Conservation (phyloP, 805 yeast genomes). For the Ogataea trehaloabstinens region DNA sequence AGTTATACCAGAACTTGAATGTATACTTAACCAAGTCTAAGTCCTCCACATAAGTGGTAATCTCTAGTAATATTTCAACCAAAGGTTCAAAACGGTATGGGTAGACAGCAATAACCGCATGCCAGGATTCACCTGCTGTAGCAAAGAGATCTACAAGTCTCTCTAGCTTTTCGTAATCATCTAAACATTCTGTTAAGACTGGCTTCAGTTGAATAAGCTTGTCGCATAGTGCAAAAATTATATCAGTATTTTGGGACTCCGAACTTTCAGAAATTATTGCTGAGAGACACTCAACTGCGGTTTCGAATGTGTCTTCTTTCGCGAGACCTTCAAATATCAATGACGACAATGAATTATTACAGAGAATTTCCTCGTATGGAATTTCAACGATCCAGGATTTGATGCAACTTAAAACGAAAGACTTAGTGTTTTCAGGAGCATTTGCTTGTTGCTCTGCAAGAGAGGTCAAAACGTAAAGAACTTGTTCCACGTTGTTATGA, state of each 20-base stretch:
- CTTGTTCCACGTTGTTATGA: constrained; percentile 62
- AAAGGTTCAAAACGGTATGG: constrained; percentile 71
- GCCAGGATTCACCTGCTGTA: constrained; percentile 97
- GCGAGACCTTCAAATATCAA: constrained; percentile 63
- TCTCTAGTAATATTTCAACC: constrained; percentile 67
- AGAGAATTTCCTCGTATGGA: constrained; percentile 66
- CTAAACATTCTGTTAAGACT: constrained; percentile 44
- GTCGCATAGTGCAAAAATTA: constrained; percentile 65
- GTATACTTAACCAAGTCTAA: constrained; percentile 87
- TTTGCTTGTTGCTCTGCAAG: constrained; percentile 34
- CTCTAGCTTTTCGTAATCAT: constrained; percentile 65
- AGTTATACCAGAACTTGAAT: constrained; percentile 85
- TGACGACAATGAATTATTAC: constrained; percentile 60
- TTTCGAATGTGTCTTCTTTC: constrained; percentile 69
- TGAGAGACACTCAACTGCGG: constrained; percentile 82
- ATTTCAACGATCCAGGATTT: constrained; percentile 91
- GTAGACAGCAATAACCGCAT: constrained; percentile 70
- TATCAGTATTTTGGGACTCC: constrained; percentile 56
- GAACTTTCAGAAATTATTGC: constrained; percentile 78
- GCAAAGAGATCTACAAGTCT: constrained; percentile 75
- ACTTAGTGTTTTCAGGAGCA: constrained; percentile 33
- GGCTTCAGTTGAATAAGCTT: constrained; percentile 64
- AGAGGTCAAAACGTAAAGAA: constrained; percentile 59
- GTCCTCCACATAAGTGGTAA: constrained; percentile 75
- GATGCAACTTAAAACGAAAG: constrained; percentile 67